These are phyloP conservation scores for Pseudogymnoascus sp. DNA, from an alignment of 2,329 filamentous ascomycete genomes.

Conservation along the genomic window DNA sequence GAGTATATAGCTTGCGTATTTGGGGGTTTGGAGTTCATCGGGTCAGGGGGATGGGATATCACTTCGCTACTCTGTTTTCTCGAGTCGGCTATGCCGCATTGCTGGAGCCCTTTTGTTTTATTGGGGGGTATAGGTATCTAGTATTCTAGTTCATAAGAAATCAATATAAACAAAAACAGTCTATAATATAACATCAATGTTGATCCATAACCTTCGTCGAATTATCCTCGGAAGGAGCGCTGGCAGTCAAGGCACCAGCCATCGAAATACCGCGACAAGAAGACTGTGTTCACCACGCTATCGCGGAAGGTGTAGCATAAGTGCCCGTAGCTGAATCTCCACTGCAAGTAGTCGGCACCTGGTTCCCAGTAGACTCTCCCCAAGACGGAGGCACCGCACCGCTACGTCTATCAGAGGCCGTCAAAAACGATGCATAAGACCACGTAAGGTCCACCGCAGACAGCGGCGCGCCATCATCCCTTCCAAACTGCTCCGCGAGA, in stretches of 20 bases:
- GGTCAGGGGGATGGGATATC: not conserved
- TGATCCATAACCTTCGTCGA: not conserved
- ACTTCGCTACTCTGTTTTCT: not conserved
- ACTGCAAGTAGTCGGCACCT: not conserved
- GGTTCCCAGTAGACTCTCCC: conserved; percentile 21
- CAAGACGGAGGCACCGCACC: conserved; percentile 48
- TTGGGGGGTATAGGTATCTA: not conserved
- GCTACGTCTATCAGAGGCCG: conserved; percentile 47
- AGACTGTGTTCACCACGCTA: not conserved
- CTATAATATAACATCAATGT: not conserved
- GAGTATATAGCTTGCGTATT: not conserved
- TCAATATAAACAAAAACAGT: not conserved
- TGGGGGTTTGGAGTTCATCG: not conserved
- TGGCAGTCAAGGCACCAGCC: not conserved
- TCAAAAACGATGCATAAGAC: conserved; percentile 65
- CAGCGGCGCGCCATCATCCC: conserved; percentile 42
- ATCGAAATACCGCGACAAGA: too few species aligned
- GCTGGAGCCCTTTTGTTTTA: not conserved
- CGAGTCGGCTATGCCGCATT: not conserved
- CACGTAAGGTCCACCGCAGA: conserved; percentile 64
- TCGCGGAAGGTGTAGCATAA: not conserved
- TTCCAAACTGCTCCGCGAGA: conserved; percentile 58
- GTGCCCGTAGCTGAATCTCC: not conserved
- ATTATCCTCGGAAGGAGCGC: not conserved
- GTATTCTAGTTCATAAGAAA: not conserved